Percentiles rank a stretch among this genome's conserved stretches.
These are phyloP conservation scores for Lolium rigidum DNA, from an alignment of 176 grass and related monocot genomes.

Conservation along the genomic window DNA sequence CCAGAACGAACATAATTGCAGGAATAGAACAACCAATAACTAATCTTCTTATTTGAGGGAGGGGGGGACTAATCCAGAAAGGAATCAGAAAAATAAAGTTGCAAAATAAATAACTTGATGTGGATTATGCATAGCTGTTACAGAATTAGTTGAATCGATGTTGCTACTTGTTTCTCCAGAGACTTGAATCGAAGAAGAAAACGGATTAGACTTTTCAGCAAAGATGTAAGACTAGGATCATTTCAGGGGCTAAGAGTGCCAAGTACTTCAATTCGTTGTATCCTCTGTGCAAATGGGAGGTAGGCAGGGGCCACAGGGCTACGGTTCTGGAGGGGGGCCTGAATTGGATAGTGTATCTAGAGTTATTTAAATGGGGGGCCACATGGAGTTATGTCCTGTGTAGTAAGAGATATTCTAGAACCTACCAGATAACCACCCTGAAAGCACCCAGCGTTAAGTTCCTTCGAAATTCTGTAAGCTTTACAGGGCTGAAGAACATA, in stretches of 20 bases:
- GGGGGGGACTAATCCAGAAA: slow-evolving; percentile 1
- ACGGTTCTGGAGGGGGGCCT: background rate
- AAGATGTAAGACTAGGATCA: background rate
- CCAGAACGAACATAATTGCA: background rate
- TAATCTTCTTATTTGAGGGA: background rate
- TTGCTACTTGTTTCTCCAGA: slow-evolving; percentile 40
- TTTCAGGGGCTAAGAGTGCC: background rate
- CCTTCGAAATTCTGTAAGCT: slow-evolving; percentile 26
- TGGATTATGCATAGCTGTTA: background rate
- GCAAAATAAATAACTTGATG: slow-evolving; percentile 21
- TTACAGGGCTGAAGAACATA: background rate
- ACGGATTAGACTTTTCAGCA: background rate
- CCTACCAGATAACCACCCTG: slow-evolving; percentile 21
- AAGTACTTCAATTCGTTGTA: background rate
- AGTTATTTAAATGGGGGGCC: slow-evolving; percentile 30
- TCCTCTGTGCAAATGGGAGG: background rate
- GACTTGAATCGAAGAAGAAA: background rate
- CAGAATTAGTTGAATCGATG: background rate
- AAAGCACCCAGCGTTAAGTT: slow-evolving; percentile 11
- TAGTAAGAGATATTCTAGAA: slow-evolving; percentile 11
- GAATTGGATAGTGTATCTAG: too few relatives aligned
- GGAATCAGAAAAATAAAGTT: slow-evolving; percentile 12
- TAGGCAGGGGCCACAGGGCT: slow-evolving; percentile 16
- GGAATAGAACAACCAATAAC: slow-evolving; percentile 12
- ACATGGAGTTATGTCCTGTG: slow-evolving; percentile 3